A percentile compares a stretch with the other conserved stretches of the same genome.
These are phyloP conservation scores for Pythium coloratum DNA, from an alignment of 352 stramenopile genomes.

Conservation along the genomic window DNA sequence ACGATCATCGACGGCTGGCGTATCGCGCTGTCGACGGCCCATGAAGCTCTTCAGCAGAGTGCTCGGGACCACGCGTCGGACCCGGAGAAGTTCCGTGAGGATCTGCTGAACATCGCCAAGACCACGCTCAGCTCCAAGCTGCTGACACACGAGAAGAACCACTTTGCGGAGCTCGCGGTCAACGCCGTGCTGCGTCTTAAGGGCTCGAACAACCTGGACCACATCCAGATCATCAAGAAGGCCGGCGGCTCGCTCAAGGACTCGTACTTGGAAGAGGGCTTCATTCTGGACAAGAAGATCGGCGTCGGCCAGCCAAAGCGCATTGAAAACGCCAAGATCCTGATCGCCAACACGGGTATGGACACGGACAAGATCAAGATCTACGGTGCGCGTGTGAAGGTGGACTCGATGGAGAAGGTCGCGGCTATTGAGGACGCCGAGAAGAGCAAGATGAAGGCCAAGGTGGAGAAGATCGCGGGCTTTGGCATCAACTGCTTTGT, in stretches of 20 bases:
- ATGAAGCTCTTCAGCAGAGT: slow-evolving; percentile 87
- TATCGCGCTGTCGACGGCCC: slow-evolving; percentile 88
- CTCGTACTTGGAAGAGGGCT: slow-evolving; percentile 98
- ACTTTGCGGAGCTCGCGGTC: slow-evolving; percentile 96
- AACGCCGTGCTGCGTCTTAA: slow-evolving; percentile 97
- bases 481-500: slow-evolving; percentile 99
- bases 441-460: slow-evolving; percentile 98
- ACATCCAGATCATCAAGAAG: slow-evolving; percentile 99
- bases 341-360: slow-evolving; percentile 99
- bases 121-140: slow-evolving; percentile 99
- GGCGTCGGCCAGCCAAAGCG: slow-evolving; percentile 94
- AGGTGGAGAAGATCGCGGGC: slow-evolving; percentile 97
- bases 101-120: slow-evolving; percentile 96
- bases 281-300: slow-evolving; percentile 98
- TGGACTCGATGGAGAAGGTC: slow-evolving; percentile 99
- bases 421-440: slow-evolving; percentile 99
- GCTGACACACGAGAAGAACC: slow-evolving; percentile 97
- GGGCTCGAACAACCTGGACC: slow-evolving; percentile 95
- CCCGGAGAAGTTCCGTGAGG: slow-evolving; percentile 88
- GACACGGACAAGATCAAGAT: slow-evolving; percentile 99
- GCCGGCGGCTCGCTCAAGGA: slow-evolving; percentile 94
- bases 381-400: slow-evolving; percentile 96
- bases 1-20: slow-evolving; percentile 98
- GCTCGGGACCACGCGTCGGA: slow-evolving; percentile 84
- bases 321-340: slow-evolving; percentile 98